These are phyloP conservation scores for Irpex lacteus DNA, from an alignment of 1,284 basidiomycete species.

Conservation along the genomic window DNA sequence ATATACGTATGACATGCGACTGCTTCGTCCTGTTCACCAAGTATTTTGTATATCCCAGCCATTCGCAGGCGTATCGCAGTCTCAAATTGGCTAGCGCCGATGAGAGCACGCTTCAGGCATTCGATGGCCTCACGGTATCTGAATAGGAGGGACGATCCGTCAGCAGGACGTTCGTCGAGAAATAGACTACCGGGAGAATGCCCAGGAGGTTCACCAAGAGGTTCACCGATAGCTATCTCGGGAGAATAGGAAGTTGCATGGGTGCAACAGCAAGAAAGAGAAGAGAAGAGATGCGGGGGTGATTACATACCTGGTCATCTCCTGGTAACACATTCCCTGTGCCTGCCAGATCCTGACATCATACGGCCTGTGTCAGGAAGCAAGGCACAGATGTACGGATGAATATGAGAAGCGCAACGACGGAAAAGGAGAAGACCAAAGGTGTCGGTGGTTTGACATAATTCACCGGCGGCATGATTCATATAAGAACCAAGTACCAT, in stretches of 20 bases:
- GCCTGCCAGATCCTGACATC: constrained; percentile 97
- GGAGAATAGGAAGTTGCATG: neutral
- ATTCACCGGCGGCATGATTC: neutral
- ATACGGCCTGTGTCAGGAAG: constrained; percentile 67
- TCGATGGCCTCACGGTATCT: constrained; percentile 86
- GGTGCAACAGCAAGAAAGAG: neutral
- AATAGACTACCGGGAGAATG: neutral
- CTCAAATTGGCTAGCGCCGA: constrained; percentile 81
- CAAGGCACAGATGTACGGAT: constrained; percentile 5
- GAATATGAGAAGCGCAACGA: constrained; percentile 8
- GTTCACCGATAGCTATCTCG: neutral
- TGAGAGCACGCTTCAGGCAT: constrained; percentile 84
- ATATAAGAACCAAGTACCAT: neutral
- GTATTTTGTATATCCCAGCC: constrained; percentile 68
- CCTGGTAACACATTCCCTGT: constrained; percentile 91
- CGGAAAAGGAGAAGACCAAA: neutral
- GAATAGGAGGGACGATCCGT: neutral
- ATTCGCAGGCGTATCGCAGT: constrained; percentile 76
- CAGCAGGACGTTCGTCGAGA: constrained; percentile 5
- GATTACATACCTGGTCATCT: constrained; percentile 66
- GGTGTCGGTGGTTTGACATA: neutral
- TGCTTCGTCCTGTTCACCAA: constrained; percentile 66
- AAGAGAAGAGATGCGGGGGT: neutral
- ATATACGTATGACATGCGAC: constrained; percentile 71
- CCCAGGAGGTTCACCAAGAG: neutral